phyloP scores from a whole-genome alignment of 139 green algal species.

The Chlorella ohadii region DNA sequence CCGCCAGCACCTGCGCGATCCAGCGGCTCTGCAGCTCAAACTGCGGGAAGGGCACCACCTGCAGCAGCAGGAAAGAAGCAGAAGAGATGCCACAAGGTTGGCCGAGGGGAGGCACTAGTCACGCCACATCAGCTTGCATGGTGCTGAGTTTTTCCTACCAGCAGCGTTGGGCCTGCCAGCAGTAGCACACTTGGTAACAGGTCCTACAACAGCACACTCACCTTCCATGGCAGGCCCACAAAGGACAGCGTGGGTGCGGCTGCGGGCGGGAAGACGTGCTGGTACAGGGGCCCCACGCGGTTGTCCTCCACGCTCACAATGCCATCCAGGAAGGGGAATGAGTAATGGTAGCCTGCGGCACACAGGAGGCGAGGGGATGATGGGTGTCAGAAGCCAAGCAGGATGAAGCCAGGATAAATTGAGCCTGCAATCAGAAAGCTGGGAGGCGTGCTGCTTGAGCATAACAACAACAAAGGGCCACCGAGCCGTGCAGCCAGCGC shows the following conservation, averaged over 20 bases:
- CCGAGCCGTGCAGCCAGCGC: no score
- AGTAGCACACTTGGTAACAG: no score
- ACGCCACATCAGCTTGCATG: no score
- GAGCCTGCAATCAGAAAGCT: no score
- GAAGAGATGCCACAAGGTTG: no score
- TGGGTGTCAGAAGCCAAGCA: no score
- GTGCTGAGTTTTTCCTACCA: no score
- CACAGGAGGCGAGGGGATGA: constrained; percentile 31
- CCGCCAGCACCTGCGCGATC: constrained; percentile 55
- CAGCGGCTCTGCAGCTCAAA: constrained; percentile 65
- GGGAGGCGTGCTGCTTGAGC: no score
- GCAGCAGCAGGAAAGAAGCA: neutral
- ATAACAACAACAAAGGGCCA: no score
- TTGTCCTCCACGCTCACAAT: constrained; percentile 58
- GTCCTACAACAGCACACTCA: neutral
- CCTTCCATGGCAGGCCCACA: constrained; percentile 74
- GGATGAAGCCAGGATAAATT: no score
- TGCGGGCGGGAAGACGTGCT: constrained; percentile 67
- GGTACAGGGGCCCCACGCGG: constrained; percentile 65
- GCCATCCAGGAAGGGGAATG: constrained; percentile 67
- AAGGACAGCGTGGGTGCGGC: constrained; percentile 70
- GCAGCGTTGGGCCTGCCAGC: no score
- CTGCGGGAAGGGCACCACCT: constrained; percentile 67
- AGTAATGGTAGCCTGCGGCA: constrained; percentile 66
- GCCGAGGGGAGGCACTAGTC: no score